Conservation (phyloP, 768 basidiomycete genomes). For the Pleurotus salmoneostramineus region DNA sequence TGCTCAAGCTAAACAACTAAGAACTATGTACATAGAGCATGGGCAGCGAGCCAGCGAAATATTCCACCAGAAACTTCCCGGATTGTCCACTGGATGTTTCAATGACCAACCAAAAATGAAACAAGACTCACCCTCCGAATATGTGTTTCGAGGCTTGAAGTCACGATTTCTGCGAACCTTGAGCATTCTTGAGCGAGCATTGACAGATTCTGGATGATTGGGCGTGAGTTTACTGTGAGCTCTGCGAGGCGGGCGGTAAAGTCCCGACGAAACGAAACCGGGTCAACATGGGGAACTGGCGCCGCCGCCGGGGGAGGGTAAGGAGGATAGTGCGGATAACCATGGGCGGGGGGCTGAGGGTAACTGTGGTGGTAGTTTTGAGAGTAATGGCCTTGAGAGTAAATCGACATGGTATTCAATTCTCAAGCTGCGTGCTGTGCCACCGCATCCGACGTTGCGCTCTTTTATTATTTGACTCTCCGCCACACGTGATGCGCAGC, state of each 20-base stretch:
- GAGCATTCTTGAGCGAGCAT: slow-evolving; percentile 87
- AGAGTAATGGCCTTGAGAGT: slow-evolving; percentile 59
- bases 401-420: slow-evolving; percentile 49
- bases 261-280: slow-evolving; percentile 74
- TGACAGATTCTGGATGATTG: slow-evolving; percentile 90
- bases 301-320: slow-evolving; percentile 35
- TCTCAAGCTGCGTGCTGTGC: neutral
- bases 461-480: slow-evolving; percentile 1
- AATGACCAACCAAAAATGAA: slow-evolving; percentile 11
- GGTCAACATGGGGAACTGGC: slow-evolving; percentile 50
- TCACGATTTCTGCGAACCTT: slow-evolving; percentile 75
- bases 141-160: slow-evolving; percentile 78
- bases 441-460: slow-evolving; percentile 30
- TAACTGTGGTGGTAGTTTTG: slow-evolving; percentile 52
- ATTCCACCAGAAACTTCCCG: neutral
- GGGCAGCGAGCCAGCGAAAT: neutral
- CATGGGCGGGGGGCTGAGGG: slow-evolving; percentile 35
- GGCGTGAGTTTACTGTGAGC: slow-evolving; percentile 92
- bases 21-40: slow-evolving; percentile 42
- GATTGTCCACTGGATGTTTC: slow-evolving; percentile 6
- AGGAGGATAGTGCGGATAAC: slow-evolving; percentile 38
- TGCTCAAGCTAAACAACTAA: slow-evolving; percentile 37
- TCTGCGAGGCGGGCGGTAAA: slow-evolving; percentile 69
- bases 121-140: slow-evolving; percentile 81
- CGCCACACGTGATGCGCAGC: no score